These are phyloP conservation scores for Cryptosporidium ubiquitum DNA, from an alignment of 169 alveolate genomes.

Conservation along the genomic window DNA sequence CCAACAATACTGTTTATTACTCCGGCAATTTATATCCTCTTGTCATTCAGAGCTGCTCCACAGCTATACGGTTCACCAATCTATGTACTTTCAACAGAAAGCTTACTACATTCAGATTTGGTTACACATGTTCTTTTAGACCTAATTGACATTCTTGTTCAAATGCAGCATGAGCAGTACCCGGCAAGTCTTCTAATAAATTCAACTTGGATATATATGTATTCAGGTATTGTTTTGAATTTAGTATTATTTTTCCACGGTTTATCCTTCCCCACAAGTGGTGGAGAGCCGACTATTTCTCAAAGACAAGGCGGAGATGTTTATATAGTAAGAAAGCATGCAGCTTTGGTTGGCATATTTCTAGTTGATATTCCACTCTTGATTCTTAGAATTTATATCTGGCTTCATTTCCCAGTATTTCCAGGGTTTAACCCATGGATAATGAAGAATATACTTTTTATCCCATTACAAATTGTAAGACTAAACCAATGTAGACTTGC, in stretches of 20 bases:
- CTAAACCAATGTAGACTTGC: slow-evolving; percentile 80
- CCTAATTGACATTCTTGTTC: slow-evolving; percentile 74
- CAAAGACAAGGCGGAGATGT: slow-evolving; percentile 75
- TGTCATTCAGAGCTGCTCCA: slow-evolving; percentile 77
- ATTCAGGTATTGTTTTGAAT: slow-evolving; percentile 75
- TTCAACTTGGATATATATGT: slow-evolving; percentile 76
- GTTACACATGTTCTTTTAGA: slow-evolving; percentile 78
- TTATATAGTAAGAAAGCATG: slow-evolving; percentile 78
- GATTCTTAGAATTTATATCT: slow-evolving; percentile 72
- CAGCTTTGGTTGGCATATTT: slow-evolving; percentile 80
- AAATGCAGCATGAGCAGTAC: slow-evolving; percentile 72
- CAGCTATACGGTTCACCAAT: slow-evolving; percentile 74
- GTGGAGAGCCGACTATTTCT: slow-evolving; percentile 73
- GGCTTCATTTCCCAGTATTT: slow-evolving; percentile 77
- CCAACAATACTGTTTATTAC: slow-evolving; percentile 70
- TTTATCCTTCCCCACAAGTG: slow-evolving; percentile 78
- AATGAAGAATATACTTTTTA: slow-evolving; percentile 75
- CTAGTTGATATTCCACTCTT: slow-evolving; percentile 78
- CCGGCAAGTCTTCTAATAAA: slow-evolving; percentile 74
- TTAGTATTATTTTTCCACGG: slow-evolving; percentile 79
- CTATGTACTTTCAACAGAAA: slow-evolving; percentile 74
- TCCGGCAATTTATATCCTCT: slow-evolving; percentile 75
- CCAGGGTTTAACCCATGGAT: slow-evolving; percentile 80
- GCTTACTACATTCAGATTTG: slow-evolving; percentile 77
- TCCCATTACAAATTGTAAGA: slow-evolving; percentile 77